Conservation (phyloP, 2,329 filamentous ascomycete species). For the Penicillium corylophilum region DNA sequence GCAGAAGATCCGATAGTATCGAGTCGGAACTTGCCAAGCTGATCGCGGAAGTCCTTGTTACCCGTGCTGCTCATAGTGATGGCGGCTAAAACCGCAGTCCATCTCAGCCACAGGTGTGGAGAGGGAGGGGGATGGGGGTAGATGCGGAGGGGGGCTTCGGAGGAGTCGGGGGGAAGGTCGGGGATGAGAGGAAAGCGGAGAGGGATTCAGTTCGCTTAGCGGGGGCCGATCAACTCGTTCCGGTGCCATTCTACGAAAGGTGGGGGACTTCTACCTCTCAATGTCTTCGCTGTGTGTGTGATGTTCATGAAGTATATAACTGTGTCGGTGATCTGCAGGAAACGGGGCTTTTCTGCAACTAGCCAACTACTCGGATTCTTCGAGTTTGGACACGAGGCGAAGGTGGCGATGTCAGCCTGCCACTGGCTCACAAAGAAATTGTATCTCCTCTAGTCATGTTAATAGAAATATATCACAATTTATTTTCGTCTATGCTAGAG, state of each 20-base stretch:
- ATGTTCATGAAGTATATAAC: neutral
- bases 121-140: neutral
- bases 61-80: slow-evolving; percentile 22
- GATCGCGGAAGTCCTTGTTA: slow-evolving; percentile 34
- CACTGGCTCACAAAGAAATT: neutral
- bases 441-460: neutral
- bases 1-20: slow-evolving; percentile 18
- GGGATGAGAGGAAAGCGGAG: neutral
- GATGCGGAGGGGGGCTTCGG: neutral
- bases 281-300: neutral
- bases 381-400: neutral
- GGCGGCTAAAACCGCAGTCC: slow-evolving; percentile 33
- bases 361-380: neutral
- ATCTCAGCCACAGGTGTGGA: slow-evolving; percentile 20
- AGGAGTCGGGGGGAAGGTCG: neutral
- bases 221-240: slow-evolving; percentile 1
- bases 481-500: neutral
- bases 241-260: slow-evolving; percentile 8
- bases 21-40: slow-evolving; percentile 35
- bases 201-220: slow-evolving; percentile 4
- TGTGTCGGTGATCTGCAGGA: slow-evolving; percentile 1
- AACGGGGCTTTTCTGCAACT: neutral
- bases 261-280: neutral
- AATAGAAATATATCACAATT: neutral
- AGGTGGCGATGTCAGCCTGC: neutral